Percentiles rank a stretch among this genome's conserved stretches.
These are phyloP conservation scores for Auricularia auricula-judae DNA, from an alignment of 768 basidiomycete species.

Conservation along the genomic window DNA sequence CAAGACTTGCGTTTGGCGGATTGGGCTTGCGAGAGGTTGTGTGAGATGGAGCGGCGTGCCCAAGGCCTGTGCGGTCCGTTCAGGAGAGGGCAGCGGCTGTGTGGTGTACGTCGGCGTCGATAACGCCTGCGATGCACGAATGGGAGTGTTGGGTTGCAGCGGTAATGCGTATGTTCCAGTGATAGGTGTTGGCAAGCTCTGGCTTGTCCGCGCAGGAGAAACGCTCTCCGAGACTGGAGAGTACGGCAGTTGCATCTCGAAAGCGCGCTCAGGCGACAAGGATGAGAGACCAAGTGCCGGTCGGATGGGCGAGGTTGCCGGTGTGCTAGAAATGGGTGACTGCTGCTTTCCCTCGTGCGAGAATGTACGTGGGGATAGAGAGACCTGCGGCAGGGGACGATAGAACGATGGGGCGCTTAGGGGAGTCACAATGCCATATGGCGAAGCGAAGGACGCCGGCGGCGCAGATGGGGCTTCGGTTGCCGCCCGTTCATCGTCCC, in stretches of 20 bases:
- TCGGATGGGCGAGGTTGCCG: not conserved
- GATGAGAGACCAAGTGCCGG: not conserved
- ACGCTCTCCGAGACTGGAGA: not conserved
- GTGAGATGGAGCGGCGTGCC: not conserved
- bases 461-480: not conserved
- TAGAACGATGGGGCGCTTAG: not conserved
- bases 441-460: not conserved
- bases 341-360: not conserved
- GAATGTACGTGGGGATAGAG: not conserved
- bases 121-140: too few species aligned
- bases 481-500: not conserved
- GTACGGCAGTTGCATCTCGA: not conserved
- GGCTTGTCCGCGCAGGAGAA: not conserved
- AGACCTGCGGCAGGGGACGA: not conserved
- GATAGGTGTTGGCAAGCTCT: not conserved
- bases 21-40: not conserved
- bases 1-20: not conserved
- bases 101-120: not conserved
- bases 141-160: too few species aligned
- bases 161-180: not conserved
- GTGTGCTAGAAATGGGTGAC: not conserved
- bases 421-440: not conserved
- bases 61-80: not conserved
- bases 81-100: not conserved
- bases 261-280: not conserved